Percentiles rank a stretch among this genome's conserved stretches.
phyloP scores from a whole-genome alignment of 768 basidiomycete genomes.

The Amanita phalloides region DNA sequence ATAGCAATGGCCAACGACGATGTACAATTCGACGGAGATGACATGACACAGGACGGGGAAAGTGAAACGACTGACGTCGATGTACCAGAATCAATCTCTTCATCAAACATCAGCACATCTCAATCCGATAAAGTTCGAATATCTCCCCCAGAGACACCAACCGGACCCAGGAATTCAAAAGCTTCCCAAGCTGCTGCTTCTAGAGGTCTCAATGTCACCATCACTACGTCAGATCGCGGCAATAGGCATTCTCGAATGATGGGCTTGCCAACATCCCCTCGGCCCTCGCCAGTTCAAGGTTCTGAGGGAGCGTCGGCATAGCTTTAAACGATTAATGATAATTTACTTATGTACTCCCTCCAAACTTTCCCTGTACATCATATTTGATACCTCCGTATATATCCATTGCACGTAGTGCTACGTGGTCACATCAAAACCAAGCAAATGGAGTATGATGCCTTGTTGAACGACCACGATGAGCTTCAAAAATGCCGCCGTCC shows the following conservation, averaged over 20 bases:
- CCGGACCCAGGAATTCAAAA: constrained; percentile 29
- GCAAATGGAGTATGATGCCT: not conserved
- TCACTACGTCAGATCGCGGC: constrained; percentile 37
- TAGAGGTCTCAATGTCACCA: constrained; percentile 60
- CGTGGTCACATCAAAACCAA: not conserved
- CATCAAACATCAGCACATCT: constrained; percentile 26
- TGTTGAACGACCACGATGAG: constrained; percentile 43
- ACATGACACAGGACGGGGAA: constrained; percentile 55
- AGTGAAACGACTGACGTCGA: constrained; percentile 61
- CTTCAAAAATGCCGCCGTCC: constrained; percentile 82
- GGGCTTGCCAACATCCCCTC: constrained; percentile 49
- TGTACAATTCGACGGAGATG: constrained; percentile 59
- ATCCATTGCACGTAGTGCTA: not conserved
- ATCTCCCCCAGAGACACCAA: constrained; percentile 32
- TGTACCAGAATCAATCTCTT: constrained; percentile 36
- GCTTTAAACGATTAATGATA: not conserved
- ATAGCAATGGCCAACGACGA: constrained; percentile 41
- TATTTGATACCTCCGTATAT: not conserved
- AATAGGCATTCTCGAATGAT: constrained; percentile 57
- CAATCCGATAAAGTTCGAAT: constrained; percentile 14
- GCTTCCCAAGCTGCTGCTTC: constrained; percentile 55
- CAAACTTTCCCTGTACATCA: not conserved
- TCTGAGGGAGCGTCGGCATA: not conserved
- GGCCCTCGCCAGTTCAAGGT: constrained; percentile 27
- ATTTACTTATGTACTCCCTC: not conserved